Conservation (phyloP, 1,284 basidiomycete species). For the Cryptococcus sp. region DNA sequence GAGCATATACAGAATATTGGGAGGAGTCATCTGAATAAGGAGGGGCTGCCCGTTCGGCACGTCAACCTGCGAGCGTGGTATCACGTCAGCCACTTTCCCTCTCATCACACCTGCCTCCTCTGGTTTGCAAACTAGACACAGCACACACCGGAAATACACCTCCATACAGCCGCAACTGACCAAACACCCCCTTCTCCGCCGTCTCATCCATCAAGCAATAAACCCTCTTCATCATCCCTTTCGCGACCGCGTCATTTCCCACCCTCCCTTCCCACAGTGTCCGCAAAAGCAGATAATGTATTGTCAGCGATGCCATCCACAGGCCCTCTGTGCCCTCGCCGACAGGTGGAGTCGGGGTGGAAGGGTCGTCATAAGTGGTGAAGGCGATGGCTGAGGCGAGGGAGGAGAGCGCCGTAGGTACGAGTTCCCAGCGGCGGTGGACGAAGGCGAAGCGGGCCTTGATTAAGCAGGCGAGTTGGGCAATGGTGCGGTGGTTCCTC, state of each 20-base stretch:
- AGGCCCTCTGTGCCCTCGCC: background rate
- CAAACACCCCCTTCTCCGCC: conserved; percentile 19
- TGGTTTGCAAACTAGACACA: conserved; percentile 1
- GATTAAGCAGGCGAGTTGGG: conserved; percentile 26
- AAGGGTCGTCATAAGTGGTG: background rate
- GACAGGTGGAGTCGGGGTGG: background rate
- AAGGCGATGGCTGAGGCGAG: conserved; percentile 10
- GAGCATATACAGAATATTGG: conserved; percentile 32
- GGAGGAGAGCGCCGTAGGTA: conserved; percentile 18
- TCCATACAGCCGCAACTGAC: conserved; percentile 19
- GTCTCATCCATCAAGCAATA: conserved; percentile 36
- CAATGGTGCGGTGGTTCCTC: conserved; percentile 21
- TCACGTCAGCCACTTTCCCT: background rate
- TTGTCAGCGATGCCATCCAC: conserved; percentile 10
- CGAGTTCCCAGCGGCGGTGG: conserved; percentile 36
- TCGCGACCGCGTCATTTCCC: conserved; percentile 27
- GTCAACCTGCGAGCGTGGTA: conserved; percentile 6
- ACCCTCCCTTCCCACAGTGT: conserved; percentile 34
- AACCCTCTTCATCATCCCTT: conserved; percentile 20
- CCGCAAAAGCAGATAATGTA: conserved; percentile 31
- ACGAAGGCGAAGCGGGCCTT: conserved; percentile 26
- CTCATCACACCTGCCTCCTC: background rate
- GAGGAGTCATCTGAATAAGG: conserved; percentile 35
- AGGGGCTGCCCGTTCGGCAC: conserved; percentile 14
- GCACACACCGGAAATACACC: conserved; percentile 24